A percentile compares a stretch with the other conserved stretches of the same genome.
These are phyloP conservation scores for Thamnidium elegans DNA, from an alignment of 192 early-diverging fungal species.

Conservation along the genomic window DNA sequence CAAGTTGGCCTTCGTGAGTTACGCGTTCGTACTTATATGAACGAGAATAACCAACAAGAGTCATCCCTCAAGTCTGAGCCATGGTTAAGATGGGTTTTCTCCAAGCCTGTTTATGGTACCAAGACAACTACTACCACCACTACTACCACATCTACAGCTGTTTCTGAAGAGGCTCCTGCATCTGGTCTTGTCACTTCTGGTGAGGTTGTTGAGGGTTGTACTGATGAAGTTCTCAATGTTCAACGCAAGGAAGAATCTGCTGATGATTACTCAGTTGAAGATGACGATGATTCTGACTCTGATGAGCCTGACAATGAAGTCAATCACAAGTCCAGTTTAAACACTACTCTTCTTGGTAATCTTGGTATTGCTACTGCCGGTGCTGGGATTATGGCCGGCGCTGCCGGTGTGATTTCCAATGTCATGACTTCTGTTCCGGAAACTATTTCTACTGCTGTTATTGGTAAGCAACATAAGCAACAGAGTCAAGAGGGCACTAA, in stretches of 20 bases:
- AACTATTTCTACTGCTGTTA: not conserved
- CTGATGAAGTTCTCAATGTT: conserved; percentile 3
- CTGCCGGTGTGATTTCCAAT: not conserved
- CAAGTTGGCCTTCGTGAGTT: conserved; percentile 20
- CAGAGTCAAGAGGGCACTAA: not conserved
- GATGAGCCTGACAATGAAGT: not conserved
- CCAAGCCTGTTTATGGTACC: conserved; percentile 2
- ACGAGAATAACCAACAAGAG: conserved; percentile 6
- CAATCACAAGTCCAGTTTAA: not conserved
- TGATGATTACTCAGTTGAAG: conserved; percentile 1
- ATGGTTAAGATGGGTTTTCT: conserved; percentile 17
- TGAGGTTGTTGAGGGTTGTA: conserved; percentile 7
- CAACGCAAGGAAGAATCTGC: conserved; percentile 1
- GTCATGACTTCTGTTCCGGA: not conserved
- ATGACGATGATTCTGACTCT: not conserved
- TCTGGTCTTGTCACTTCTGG: not conserved
- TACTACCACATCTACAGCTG: not conserved
- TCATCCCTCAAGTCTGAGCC: conserved; percentile 1
- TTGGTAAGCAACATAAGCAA: not conserved
- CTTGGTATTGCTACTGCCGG: conserved; percentile 5
- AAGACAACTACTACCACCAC: not conserved
- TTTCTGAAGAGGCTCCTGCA: not conserved
- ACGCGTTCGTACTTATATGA: conserved; percentile 7
- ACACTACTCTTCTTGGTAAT: conserved; percentile 2
- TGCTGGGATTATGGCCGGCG: conserved; percentile 1